Base-by-base conservation (phyloP, 371 early-diverging fungal genomes). In the Haplosporangium sp. region DNA sequence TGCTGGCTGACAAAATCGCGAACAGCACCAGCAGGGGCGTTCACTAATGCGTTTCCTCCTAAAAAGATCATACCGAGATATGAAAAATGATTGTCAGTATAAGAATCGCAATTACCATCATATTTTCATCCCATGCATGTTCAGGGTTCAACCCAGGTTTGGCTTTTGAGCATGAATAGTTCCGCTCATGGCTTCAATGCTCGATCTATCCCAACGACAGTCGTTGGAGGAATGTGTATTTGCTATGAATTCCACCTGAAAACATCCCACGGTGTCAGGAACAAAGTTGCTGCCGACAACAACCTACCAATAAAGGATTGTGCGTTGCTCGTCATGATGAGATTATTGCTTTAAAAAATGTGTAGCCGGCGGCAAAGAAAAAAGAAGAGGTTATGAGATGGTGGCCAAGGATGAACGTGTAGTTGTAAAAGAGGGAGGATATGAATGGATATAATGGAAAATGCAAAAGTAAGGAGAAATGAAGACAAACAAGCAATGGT, bases 1-100 rank as follows among this genome's bases (percentile, higher is more conserved):
- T 92, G 84, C 54, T 89, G 86, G 82, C 88, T 85, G 61, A 95
- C 94, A 81, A 92, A 95, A 56, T 94, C 93, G 40, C 86, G 83
- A 37, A 91, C 90, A 48, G 83, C 75, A 20, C 89, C 86, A 69
- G 85, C 80, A 42, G 89, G 82, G 53, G 90, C 90, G 23, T 60
- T 75, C 14, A 82, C 83, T 47, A 91, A 67, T 48, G 86, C 82
- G 68, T 91, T 91, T 52, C 89, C 89, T 69, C 91, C 91, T 90
- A 18, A 36, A 41, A 41, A 48, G 29, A 50, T 8, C 37, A 43
- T 51, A 2, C 12, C 45, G 16, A 23, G 29, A 5, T 2, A 29
- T 16, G 37, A 56, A 36, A 9, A 21, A 21, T 11, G 42, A 58
- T 62, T 45, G 37, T 46, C n/a, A 14, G 46, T 45, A 5, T 5